Conservation (phyloP, 1,284 basidiomycete species). For the Pseudozyma tsukubaensis region DNA sequence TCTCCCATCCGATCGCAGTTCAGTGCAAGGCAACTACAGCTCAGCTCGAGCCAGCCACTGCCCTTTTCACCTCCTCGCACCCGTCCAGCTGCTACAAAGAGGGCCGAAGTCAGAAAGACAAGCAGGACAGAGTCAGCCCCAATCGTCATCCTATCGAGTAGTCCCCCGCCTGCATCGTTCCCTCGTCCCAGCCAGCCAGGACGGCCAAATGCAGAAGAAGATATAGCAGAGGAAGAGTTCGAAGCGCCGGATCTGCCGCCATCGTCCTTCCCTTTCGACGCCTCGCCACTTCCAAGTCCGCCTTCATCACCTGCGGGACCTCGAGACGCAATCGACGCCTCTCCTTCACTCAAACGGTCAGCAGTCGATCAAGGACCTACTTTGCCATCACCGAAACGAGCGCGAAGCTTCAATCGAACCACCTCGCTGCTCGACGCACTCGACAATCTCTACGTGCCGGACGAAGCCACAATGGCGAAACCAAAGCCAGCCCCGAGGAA, state of each 20-base stretch:
- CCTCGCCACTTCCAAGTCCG: conserved; percentile 15
- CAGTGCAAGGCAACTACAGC: conserved; percentile 18
- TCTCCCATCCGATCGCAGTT: conserved; percentile 42
- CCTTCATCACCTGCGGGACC: conserved; percentile 20
- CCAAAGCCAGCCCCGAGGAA: neutral
- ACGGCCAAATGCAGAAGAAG: conserved; percentile 1
- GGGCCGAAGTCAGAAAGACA: neutral
- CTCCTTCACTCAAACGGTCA: conserved; percentile 14
- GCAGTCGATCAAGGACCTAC: neutral
- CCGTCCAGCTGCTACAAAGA: too few species aligned
- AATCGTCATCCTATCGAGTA: conserved; percentile 45
- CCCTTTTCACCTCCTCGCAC: conserved; percentile 19
- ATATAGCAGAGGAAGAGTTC: conserved; percentile 21
- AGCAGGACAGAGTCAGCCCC: conserved; percentile 29
- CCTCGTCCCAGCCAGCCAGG: conserved; percentile 13
- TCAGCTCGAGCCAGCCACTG: conserved; percentile 31
- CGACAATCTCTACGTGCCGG: conserved; percentile 24
- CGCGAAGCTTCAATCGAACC: conserved; percentile 7
- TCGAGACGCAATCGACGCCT: conserved; percentile 2
- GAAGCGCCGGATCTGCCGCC: conserved; percentile 15
- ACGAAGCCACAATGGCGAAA: conserved; percentile 2
- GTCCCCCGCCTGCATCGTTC: conserved; percentile 30
- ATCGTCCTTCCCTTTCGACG: conserved; percentile 25
- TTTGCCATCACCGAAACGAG: conserved; percentile 14
- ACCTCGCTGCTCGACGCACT: conserved; percentile 38